Evolutionary conservation across 257 asterid genomes (phyloP).

Genomic region (Euphrasia confusa): DNA sequence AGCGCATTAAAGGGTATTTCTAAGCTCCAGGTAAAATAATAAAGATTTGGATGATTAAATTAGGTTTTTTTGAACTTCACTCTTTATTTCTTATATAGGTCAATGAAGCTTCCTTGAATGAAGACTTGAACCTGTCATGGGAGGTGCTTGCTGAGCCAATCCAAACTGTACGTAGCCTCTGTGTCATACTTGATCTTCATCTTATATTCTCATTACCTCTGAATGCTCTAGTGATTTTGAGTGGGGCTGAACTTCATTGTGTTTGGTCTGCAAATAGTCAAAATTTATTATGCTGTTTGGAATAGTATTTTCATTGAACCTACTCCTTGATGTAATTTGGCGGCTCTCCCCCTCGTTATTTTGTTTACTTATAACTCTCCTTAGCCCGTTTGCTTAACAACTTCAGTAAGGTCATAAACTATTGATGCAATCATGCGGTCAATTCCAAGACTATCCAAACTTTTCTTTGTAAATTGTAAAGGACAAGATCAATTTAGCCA

Average conservation of each 20-base stretch:
- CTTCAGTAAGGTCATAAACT: not conserved
- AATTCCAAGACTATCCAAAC: not conserved
- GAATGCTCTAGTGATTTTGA: not conserved
- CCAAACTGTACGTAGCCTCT: slow-evolving; percentile 66
- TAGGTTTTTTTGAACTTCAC: not conserved
- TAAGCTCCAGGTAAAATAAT: slow-evolving; percentile 62
- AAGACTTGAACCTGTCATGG: slow-evolving; percentile 73
- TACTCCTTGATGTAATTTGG: not conserved
- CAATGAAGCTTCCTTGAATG: slow-evolving; percentile 56
- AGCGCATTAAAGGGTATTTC: slow-evolving; percentile 64
- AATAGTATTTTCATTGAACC: not conserved
- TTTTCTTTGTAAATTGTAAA: not conserved
- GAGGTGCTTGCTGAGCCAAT: slow-evolving; percentile 98
- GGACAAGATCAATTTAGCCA: not conserved
- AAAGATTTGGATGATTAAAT: not conserved
- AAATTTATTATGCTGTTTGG: not conserved
- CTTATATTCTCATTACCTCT: not conserved
- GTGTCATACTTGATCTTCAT: slow-evolving; percentile 8
- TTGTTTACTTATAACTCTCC: not conserved
- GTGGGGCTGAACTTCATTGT: not conserved
- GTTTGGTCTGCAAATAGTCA: not conserved
- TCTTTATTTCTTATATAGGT: slow-evolving; percentile 37
- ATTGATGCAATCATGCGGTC: not conserved
- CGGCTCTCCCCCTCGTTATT: not conserved
- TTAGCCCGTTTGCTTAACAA: not conserved